Evolutionary conservation across 371 early-diverging fungal species (phyloP), one percentile per base, ranked within the genome.

Genomic region (Mortierella sp.): DNA sequence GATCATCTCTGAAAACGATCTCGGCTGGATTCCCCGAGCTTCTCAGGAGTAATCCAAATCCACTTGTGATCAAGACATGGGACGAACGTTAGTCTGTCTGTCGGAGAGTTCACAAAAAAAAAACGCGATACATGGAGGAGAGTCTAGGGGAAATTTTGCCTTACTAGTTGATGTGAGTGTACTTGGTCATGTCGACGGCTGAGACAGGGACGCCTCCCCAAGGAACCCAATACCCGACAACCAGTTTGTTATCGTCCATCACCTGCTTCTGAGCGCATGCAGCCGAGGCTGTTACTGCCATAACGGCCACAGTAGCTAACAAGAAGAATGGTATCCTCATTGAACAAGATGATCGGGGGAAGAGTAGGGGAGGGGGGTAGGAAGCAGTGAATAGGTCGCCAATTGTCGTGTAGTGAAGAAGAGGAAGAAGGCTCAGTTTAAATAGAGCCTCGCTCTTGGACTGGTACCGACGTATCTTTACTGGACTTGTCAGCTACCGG

Each of bases 141-240:
- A 47, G 2, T 57, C 2, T 27, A 57, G 18, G 16, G 19, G 38
- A 59, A n/a, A n/a, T n/a, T n/a, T n/a, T n/a, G n/a, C n/a, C 88
- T 70, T 89, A 89, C 73, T 73, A 73, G 61, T 90, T 87, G 58
- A 90, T 83, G 60, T 90, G 90, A 8, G 90, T 88, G 54, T 87
- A 84, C 65, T 88, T 85, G 42, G 82, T 79, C 56, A 90, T 80
- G 23, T 83, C 80, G 27, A 85, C 73, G 0, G 80, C 52, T 4
- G 86, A 84, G 54, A 85, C 86, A 18, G 84, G 83, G 38, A 83
- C 84, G 58, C 83, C 83, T 10, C 87, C 72, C 90, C 90, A 90
- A 47, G 87, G 86, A 23, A 87, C 87, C 72, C 87, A 86, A 68
- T 90, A 90, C 24, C 81, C 83, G 43, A 83, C 64, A 46, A 81